Conservation (phyloP, 805 yeast genomes). For the Cyberlindnera sargentensis region DNA sequence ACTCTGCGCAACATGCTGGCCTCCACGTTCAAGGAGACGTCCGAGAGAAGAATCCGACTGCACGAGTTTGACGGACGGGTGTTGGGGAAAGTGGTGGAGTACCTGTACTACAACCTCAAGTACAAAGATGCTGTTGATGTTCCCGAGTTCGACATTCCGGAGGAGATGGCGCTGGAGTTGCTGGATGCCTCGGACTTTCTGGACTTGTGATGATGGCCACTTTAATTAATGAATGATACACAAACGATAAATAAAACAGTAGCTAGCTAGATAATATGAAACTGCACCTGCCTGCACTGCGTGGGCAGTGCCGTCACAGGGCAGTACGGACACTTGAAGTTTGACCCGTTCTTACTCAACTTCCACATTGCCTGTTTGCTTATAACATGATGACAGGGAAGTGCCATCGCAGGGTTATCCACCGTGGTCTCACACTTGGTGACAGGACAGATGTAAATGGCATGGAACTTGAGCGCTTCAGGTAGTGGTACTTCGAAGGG, state of each 20-base stretch:
- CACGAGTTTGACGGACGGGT: conserved; percentile 66
- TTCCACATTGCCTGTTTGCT: conserved; percentile 46
- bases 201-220: conserved; percentile 39
- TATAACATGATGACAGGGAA: conserved; percentile 60
- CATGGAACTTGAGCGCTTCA: conserved; percentile 44
- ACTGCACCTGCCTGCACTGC: conserved; percentile 38
- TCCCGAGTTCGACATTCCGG: conserved; percentile 87
- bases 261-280: conserved; percentile 21
- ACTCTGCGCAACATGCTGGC: conserved; percentile 53
- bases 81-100: conserved; percentile 77
- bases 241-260: background rate
- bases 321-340: conserved; percentile 70
- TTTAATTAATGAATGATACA: background rate
- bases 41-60: conserved; percentile 45
- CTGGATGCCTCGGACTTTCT: conserved; percentile 89
- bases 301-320: conserved; percentile 40
- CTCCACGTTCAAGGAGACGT: conserved; percentile 53
- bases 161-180: conserved; percentile 87
- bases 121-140: conserved; percentile 53
- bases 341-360: conserved; percentile 34
- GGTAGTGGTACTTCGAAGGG: conserved; percentile 60
- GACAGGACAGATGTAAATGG: conserved; percentile 67
- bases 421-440: conserved; percentile 53
- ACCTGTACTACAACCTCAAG: conserved; percentile 66
- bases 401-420: conserved; percentile 53